Base-by-base conservation (phyloP, 192 early-diverging fungal genomes). In the Umbelopsis sp. region DNA sequence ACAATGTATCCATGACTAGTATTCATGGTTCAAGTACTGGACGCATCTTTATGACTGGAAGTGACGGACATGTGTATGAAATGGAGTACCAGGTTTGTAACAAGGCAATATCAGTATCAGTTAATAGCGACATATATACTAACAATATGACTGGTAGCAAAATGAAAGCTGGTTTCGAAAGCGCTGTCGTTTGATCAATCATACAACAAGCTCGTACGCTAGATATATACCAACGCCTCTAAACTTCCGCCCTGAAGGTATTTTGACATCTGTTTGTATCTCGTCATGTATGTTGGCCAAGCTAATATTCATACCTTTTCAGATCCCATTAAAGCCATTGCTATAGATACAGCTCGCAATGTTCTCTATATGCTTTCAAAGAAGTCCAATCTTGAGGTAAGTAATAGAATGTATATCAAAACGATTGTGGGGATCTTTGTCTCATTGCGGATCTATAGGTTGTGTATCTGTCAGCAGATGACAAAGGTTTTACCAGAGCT, bases 21-120 rank as follows among this genome's bases (percentile, higher is more conserved):
- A 96, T 98, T 67, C 80, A 84, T 14, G 94, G 94, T 11, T 92
- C 95, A 11, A 70, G 51, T 20, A 81, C 90, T 44, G 97, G 97
- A 22, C 84, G 97, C 5, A 91, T 98, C 36, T 96, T 97, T 68
- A 93, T 97, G 93, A 80, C 88, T 26, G 96, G 96, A 51, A 88
- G 88, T 69, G 91, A 96, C 75, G 93, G 93, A 29, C 85, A 90
- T 68, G 73, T 98, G 14, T 96, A 93, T 82, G 97, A 98, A 81
- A 82, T 98, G 41, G 82, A 82, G 32, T 98, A 98, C 75, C 91
- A 94, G 79, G 79, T 81, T 74, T 49, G 47, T 21, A 4, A 3
- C 8, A 49, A n/a, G 20, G 0, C 1, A n/a, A 17, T 49, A n/a
- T 17, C 1, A 21, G 2, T 1, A n/a, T 4, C 2, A 49, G 4